These are phyloP conservation scores for Mycena chlorophos DNA, from an alignment of 768 basidiomycete species.

Conservation along the genomic window DNA sequence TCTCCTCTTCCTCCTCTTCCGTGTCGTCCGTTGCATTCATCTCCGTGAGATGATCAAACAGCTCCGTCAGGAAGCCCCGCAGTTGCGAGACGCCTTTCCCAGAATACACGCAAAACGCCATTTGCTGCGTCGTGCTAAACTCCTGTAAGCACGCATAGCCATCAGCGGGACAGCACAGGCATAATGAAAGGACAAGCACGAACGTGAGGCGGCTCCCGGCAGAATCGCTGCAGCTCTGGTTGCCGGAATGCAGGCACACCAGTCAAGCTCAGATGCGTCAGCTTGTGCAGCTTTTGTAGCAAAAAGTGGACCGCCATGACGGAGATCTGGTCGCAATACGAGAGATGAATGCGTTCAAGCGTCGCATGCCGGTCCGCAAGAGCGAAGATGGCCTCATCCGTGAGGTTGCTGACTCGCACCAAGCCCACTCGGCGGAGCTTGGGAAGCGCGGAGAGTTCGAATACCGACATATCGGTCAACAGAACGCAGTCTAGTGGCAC, in stretches of 20 bases:
- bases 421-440: slow-evolving; percentile 94
- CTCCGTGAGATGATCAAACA: slow-evolving; percentile 76
- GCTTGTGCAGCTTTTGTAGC: slow-evolving; percentile 81
- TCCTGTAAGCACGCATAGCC: slow-evolving; percentile 66
- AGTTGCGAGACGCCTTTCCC: slow-evolving; percentile 86
- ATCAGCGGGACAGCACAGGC: slow-evolving; percentile 1
- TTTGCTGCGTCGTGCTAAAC: slow-evolving; percentile 86
- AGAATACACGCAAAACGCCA: slow-evolving; percentile 95
- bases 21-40: slow-evolving; percentile 68
- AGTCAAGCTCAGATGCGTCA: slow-evolving; percentile 96
- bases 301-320: slow-evolving; percentile 91
- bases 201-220: slow-evolving; percentile 84
- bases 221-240: slow-evolving; percentile 84
- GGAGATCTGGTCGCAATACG: slow-evolving; percentile 94
- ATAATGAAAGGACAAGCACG: slow-evolving; percentile 31
- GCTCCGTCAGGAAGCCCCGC: slow-evolving; percentile 72
- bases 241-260: slow-evolving; percentile 92
- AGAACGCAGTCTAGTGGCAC: slow-evolving; percentile 73
- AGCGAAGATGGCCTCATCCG: slow-evolving; percentile 89
- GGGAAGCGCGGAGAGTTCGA: slow-evolving; percentile 83
- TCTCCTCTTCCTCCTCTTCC: slow-evolving; percentile 64
- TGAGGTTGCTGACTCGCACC: slow-evolving; percentile 88
- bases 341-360: slow-evolving; percentile 93
- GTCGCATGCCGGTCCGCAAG: slow-evolving; percentile 83
- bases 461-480: slow-evolving; percentile 91